A percentile compares a stretch with the other conserved stretches of the same genome.
Conservation (phyloP, 768 basidiomycete genomes). For the Daedaleopsis nitida region DNA sequence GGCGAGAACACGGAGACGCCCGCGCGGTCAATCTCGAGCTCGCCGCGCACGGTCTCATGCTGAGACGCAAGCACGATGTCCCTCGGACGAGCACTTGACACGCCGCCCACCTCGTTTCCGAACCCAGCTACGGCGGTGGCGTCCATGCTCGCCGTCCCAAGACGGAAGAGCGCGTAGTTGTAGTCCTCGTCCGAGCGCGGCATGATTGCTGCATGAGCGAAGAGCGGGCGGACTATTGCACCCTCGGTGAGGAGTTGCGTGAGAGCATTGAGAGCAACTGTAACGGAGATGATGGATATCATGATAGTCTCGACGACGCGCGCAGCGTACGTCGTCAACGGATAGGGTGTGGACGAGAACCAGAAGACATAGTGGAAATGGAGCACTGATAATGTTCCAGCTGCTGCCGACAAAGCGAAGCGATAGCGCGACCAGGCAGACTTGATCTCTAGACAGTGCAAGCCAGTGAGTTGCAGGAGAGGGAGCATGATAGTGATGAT, state of each 20-base stretch:
- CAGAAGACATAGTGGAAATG: conserved; percentile 72
- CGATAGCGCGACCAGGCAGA: conserved; percentile 66
- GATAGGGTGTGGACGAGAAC: conserved; percentile 52
- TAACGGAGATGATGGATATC: conserved; percentile 56
- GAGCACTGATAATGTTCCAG: conserved; percentile 56
- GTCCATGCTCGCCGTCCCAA: conserved; percentile 76
- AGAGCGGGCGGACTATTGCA: conserved; percentile 57
- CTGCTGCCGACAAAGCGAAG: conserved; percentile 68
- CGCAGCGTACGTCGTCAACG: conserved; percentile 73
- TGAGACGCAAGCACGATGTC: background rate
- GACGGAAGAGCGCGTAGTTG: conserved; percentile 65
- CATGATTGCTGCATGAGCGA: conserved; percentile 48
- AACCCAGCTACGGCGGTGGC: conserved; percentile 71
- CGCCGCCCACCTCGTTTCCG: conserved; percentile 70
- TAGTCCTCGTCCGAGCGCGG: conserved; percentile 74
- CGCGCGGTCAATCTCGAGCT: conserved; percentile 39
- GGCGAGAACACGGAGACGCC: conserved; percentile 44
- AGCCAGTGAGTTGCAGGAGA: conserved; percentile 67
- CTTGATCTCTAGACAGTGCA: conserved; percentile 67
- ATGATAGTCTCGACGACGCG: conserved; percentile 71
- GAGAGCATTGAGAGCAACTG: conserved; percentile 59
- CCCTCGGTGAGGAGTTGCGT: conserved; percentile 70
- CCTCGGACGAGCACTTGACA: conserved; percentile 31
- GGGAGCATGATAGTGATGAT: conserved; percentile 75
- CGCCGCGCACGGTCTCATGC: conserved; percentile 15